Evolutionary conservation across 2,329 filamentous ascomycete genomes (phyloP), one percentile per base, ranked within the genome.

Genomic region (Colletotrichum lindemuthianum): DNA sequence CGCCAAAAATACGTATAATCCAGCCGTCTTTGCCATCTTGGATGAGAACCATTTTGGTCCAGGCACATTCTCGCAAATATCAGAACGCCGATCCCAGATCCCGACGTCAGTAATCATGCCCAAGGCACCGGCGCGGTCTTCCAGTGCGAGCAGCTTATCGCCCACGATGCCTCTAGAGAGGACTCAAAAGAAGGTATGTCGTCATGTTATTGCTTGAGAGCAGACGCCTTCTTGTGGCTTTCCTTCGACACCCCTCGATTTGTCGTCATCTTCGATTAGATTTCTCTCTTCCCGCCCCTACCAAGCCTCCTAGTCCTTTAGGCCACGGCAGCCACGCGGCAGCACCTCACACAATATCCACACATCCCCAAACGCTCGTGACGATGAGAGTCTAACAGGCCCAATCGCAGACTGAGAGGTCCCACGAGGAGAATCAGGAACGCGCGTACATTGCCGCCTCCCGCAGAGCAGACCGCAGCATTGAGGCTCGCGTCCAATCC

Each of bases 381-480:
- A 24, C 2, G 24, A 24, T 4, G 24, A 24, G 4, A 24, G 24
- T 24, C 24, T 24, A 24, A 24, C 24, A 24, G 5, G 24, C 24
- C 4, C 24, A 24, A 24, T 5, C n/a, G 41, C 61, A 92, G 87
- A 91, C 89, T 3, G 90, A 92, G 76, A 82, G 91, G 47, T 92
- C 90, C 2, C 90, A 93, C 68, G 90, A 92, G 70, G 91, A 94
- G 76, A 94, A 95, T 70, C 90, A 93, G 73, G 92, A 95, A 76
- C 85, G 94, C 72, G 94, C 94, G 24, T 97, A 96, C 75, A 96
- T 97, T 70, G 94, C 94, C 11, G 94, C 94, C 4, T 97, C 95
- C 6, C 84, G 94, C 69, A 86, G 95, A 68, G 91, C 91, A 70
- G 95, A 97, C 72, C 88, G 94, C 58, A 95, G 91, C 73, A 80